phyloP scores from a whole-genome alignment of 768 basidiomycete genomes.

The Collybia sp. region DNA sequence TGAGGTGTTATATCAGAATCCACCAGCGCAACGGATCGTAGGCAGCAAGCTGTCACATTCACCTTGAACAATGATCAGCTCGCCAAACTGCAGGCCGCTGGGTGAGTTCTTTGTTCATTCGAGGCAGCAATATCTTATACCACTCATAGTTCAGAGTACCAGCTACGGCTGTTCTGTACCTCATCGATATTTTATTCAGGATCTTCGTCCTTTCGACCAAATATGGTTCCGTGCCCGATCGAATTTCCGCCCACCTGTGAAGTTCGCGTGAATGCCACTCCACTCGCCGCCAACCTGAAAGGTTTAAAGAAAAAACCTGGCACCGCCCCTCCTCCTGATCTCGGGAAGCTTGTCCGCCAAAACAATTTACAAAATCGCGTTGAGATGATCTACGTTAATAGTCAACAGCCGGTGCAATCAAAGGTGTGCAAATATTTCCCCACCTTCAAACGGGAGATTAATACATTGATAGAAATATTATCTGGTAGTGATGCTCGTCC shows the following conservation, averaged over 20 bases:
- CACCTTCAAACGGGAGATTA: neutral
- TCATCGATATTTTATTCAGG: slow-evolving; percentile 69
- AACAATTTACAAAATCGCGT: slow-evolving; percentile 54
- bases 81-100: slow-evolving; percentile 49
- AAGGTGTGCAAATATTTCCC: slow-evolving; percentile 46
- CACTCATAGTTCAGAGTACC: slow-evolving; percentile 54
- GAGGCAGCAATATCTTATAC: neutral
- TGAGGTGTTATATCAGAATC: slow-evolving; percentile 53
- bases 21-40: slow-evolving; percentile 71
- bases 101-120: slow-evolving; percentile 34
- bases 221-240: slow-evolving; percentile 58
- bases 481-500: slow-evolving; percentile 79
- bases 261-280: slow-evolving; percentile 75
- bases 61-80: slow-evolving; percentile 63
- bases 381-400: slow-evolving; percentile 90
- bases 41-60: slow-evolving; percentile 57
- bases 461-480: slow-evolving; percentile 67
- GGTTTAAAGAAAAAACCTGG: slow-evolving; percentile 95
- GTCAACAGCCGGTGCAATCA: slow-evolving; percentile 66
- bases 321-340: slow-evolving; percentile 86
- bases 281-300: slow-evolving; percentile 73
- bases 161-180: slow-evolving; percentile 86
- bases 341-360: slow-evolving; percentile 36
- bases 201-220: slow-evolving; percentile 48
- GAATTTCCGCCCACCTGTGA: slow-evolving; percentile 93